Evolutionary conservation across 805 yeast genomes (phyloP).

Genomic region (Saccharomycopsis javanensis): DNA sequence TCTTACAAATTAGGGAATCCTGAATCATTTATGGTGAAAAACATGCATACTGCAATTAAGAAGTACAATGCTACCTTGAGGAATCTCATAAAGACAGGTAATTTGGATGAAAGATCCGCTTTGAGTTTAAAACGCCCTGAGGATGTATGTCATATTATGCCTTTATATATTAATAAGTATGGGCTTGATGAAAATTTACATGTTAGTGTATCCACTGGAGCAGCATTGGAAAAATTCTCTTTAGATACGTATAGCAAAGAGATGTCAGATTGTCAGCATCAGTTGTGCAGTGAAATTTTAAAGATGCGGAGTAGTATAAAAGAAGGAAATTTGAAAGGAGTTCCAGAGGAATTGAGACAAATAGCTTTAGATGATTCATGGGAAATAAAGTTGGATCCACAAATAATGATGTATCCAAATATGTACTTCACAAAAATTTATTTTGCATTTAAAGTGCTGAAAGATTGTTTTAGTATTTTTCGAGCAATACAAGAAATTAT

Average conservation of each 20-base stretch:
- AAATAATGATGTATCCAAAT: conserved; percentile 3
- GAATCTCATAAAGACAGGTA: not conserved
- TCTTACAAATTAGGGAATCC: not conserved
- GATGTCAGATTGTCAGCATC: not conserved
- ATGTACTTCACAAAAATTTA: conserved; percentile 5
- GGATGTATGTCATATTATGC: not conserved
- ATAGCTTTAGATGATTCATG: not conserved
- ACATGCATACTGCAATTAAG: not conserved
- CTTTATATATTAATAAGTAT: not conserved
- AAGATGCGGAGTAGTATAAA: not conserved
- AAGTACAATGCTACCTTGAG: not conserved
- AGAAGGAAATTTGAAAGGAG: not conserved
- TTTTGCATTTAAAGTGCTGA: conserved; percentile 3
- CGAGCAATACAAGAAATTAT: not conserved
- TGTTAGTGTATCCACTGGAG: not conserved
- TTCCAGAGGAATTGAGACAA: not conserved
- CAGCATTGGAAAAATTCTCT: not conserved
- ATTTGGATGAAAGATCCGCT: not conserved
- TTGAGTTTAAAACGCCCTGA: not conserved
- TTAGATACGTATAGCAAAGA: not conserved
- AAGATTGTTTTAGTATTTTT: not conserved
- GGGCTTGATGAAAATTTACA: not conserved
- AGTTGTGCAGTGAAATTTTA: not conserved
- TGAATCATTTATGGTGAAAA: not conserved
- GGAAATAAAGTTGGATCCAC: not conserved